Evolutionary conservation across 73 alveolate genomes (phyloP), one percentile per base, ranked within the genome.

Genomic region (Paraurostyla sp.): DNA sequence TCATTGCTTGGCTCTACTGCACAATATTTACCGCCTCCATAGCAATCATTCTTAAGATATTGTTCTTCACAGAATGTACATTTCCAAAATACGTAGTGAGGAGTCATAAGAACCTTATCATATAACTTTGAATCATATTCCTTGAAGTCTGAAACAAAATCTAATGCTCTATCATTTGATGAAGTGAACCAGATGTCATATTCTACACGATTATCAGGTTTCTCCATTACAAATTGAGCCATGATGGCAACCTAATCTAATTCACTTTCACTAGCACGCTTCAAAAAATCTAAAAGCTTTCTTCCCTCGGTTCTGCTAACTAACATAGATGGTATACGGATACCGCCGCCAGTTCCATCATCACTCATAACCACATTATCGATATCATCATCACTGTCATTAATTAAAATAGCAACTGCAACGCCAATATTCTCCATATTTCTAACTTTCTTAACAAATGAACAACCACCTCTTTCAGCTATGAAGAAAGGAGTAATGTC

Each of bases 271-370:
- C 71, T 45, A 45, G 65, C 71, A 7, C 71, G 15, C 35, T 27
- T 43, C 50, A 49, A 20, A 27, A 22, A 56, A 18, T 56, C 83
- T 32, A 81, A 4, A 7, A 81, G 69, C 59, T 22, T 81, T 56
- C 76, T 71, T 2, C 98, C 98, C 27, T 93, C 97, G 11, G 57
- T 60, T 63, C 57, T 71, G 0, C 92, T 76, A 6, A 95, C 88
- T 87, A 95, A 60, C 83, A 91, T 92, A 30, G 95, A 82, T 0
- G 98, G 98, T 27, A 93, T 95, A 43, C 68, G 49, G 63, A 92
- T 93, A 51, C 95, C 97, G 82, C 85, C 87, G 4, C 97, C 97
- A n/a, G 97, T 90, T 0, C 97, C 98, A 93, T 93, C 98, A 85
- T 93, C 97, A 22, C 95, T 92, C 95, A 95, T 91, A 71, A 71